Evolutionary conservation across 805 yeast species (phyloP), one percentile per base, ranked within the genome.

Genomic region (Starmera dryadoides): DNA sequence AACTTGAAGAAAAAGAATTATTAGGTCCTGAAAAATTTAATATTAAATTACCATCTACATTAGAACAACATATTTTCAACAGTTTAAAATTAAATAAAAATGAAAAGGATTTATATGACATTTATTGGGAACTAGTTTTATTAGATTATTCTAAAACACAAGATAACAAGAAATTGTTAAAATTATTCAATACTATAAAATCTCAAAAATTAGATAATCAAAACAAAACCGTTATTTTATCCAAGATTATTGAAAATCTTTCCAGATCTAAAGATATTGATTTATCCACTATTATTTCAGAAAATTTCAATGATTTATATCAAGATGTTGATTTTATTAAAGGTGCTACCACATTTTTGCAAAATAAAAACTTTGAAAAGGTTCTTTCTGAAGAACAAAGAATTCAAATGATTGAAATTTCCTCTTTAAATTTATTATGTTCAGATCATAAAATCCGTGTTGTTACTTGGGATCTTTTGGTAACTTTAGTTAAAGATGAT

Each of bases 401-500:
- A 2, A 39, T 63, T 3, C n/a, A n/a, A n/a, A n/a, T n/a, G n/a
- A 48, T 65, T 22, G 20, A 37, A 2, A 33, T 48, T 4, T 44
- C 66, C 14, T 42, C 68, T 1, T 50, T 53, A 4, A 73, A 75
- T 46, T 53, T 81, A 25, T 45, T 62, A 14, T 59, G 69, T 6
- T 73, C 88, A 8, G 70, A 74, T 38, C 77, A 71, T 39, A 60
- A 59, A 3, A 51, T 72, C 9, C 73, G 91, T 48, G 59, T 63
- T 29, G 62, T 54, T 15, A 63, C 89, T 1, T 60, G 81, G n/a
- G 60, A 68, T n/a, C 53, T 78, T 28, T 48, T 81, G 5, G 30
- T 28, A 12, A 54, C 58, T 3, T 50, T 60, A 11, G 38, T 56
- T 25, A 49, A 53, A 6, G 10, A 41, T 5, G 57, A 54, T 14